Conservation (phyloP, 805 yeast species). For the Wickerhamiella lipophila region DNA sequence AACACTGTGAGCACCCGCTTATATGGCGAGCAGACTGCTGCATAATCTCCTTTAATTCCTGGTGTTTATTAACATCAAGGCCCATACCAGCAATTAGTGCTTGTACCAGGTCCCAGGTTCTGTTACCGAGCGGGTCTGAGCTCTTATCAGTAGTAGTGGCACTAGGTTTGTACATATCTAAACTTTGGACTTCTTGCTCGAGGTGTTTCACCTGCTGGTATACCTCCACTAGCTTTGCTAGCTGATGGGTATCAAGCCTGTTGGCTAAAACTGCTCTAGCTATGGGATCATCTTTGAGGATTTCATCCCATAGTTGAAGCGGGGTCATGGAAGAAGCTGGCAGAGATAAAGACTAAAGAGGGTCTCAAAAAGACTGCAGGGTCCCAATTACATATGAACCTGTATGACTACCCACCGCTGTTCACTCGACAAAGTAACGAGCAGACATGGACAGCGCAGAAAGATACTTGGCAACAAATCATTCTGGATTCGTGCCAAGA, state of each 20-base stretch:
- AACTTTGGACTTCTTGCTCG: not conserved
- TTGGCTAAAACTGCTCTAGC: not conserved
- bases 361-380: too few relatives aligned
- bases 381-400: not conserved
- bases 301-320: not conserved
- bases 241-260: not conserved
- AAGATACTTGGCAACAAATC: slow-evolving; percentile 62
- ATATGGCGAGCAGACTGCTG: slow-evolving; percentile 16
- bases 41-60: slow-evolving; percentile 7
- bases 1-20: slow-evolving; percentile 27
- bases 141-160: not conserved
- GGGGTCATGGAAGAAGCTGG: too few relatives aligned
- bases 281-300: not conserved
- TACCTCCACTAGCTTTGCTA: not conserved
- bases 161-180: not conserved
- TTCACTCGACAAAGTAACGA: slow-evolving; percentile 82
- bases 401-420: slow-evolving; percentile 64
- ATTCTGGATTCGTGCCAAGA: slow-evolving; percentile 48
- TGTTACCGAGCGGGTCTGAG: not conserved
- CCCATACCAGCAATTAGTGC: slow-evolving; percentile 6
- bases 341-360: too few relatives aligned
- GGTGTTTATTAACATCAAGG: slow-evolving; percentile 1
- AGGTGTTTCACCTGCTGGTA: not conserved
- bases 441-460: slow-evolving; percentile 63
- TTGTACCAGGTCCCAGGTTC: slow-evolving; percentile 6